Conservation (phyloP, 768 basidiomycete genomes). For the Roridomyces roridus region DNA sequence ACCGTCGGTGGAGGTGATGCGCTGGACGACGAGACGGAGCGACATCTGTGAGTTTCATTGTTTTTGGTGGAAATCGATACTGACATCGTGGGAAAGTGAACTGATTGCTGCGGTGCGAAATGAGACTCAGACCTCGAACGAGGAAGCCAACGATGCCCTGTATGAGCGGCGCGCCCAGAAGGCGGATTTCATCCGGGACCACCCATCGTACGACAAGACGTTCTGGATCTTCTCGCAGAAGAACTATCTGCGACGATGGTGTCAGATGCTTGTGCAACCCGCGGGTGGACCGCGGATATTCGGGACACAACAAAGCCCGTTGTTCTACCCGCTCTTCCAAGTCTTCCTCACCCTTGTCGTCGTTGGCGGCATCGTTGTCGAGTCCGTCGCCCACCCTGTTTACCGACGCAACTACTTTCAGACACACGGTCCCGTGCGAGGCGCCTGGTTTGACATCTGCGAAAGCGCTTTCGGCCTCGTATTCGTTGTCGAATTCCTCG, state of each 20-base stretch:
- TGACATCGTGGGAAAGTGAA: constrained; percentile 52
- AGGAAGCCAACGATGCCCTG: constrained; percentile 65
- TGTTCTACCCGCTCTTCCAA: constrained; percentile 77
- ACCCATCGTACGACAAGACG: constrained; percentile 89
- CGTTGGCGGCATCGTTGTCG: constrained; percentile 81
- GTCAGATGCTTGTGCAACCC: constrained; percentile 85
- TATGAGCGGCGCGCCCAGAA: constrained; percentile 78
- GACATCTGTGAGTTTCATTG: constrained; percentile 64
- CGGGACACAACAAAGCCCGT: constrained; percentile 71
- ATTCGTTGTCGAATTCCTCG: constrained; percentile 81
- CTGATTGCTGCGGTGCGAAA: constrained; percentile 68
- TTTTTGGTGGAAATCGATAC: background rate
- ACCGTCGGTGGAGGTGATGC: constrained; percentile 27
- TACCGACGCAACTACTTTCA: constrained; percentile 80
- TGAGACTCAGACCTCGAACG: constrained; percentile 47
- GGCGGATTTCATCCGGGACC: constrained; percentile 86
- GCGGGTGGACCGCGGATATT: constrained; percentile 87
- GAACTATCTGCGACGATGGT: constrained; percentile 71
- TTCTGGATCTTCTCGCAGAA: constrained; percentile 90
- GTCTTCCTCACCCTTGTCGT: constrained; percentile 76
- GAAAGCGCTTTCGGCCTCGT: constrained; percentile 74
- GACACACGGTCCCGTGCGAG: constrained; percentile 61
- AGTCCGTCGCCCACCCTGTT: constrained; percentile 81
- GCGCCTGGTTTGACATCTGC: constrained; percentile 87
- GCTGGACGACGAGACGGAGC: constrained; percentile 70